phyloP scores from a whole-genome alignment of 1,284 basidiomycete species.

The Naganishia cerealis region DNA sequence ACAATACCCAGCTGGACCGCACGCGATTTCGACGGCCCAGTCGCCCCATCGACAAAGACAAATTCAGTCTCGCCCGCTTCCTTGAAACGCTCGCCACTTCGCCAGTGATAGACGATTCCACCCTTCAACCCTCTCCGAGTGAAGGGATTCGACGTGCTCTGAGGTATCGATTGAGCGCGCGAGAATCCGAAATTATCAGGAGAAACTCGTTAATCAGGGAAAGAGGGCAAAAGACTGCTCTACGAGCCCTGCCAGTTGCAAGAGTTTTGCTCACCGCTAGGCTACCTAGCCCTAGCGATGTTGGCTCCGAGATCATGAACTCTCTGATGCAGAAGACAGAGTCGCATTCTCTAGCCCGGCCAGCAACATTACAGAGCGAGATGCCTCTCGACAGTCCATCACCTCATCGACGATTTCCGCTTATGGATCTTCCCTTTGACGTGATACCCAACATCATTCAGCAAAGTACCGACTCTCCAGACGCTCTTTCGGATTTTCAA shows the following conservation, averaged over 20 bases:
- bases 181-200: constrained; percentile 22
- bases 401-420: constrained; percentile 13
- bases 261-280: constrained; percentile 15
- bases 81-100: constrained; percentile 2
- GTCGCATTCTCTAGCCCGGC: not conserved
- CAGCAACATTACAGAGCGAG: not conserved
- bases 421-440: constrained; percentile 25
- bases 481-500: constrained; percentile 17
- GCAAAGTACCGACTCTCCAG: constrained; percentile 20
- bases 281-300: constrained; percentile 11
- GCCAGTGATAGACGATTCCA: not conserved
- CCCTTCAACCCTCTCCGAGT: constrained; percentile 2
- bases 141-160: constrained; percentile 24
- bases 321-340: constrained; percentile 20
- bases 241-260: constrained; percentile 15
- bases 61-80: constrained; percentile 7
- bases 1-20: constrained; percentile 6
- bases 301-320: constrained; percentile 14
- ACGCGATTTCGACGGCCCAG: constrained; percentile 13
- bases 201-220: constrained; percentile 15
- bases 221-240: constrained; percentile 25
- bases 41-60: constrained; percentile 14
- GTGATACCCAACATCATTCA: constrained; percentile 26
- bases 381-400: constrained; percentile 1
- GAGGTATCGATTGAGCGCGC: constrained; percentile 11